Conservation (phyloP, 345 rosid genomes). For the Gossypium longicalyx region DNA sequence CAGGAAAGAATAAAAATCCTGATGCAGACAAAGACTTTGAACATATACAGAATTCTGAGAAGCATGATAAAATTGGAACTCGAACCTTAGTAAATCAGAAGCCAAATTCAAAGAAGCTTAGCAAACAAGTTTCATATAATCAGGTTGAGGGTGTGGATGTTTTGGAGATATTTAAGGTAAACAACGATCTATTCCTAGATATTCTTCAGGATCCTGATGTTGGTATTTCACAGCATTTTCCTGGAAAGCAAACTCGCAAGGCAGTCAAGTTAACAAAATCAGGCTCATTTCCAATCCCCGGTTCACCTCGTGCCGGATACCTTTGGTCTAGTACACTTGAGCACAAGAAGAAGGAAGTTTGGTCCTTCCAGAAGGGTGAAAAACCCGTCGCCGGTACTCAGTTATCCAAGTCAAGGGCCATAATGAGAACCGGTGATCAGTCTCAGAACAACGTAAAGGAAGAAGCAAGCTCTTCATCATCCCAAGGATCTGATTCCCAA, state of each 20-base stretch:
- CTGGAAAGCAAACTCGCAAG: conserved; percentile 30
- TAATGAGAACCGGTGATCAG: conserved; percentile 2
- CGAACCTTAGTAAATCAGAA: conserved; percentile 14
- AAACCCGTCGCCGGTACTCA: conserved; percentile 10
- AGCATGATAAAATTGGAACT: conserved; percentile 5
- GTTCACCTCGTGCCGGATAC: conserved; percentile 28
- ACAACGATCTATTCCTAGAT: conserved; percentile 50
- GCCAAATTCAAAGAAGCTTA: conserved; percentile 16
- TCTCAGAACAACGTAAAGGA: conserved; percentile 13
- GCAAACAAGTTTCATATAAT: conserved; percentile 20
- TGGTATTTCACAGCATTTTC: conserved; percentile 25
- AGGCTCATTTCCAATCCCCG: conserved; percentile 71
- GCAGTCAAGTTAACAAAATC: conserved; percentile 49
- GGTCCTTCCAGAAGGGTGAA: conserved; percentile 47
- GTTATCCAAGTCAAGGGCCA: conserved; percentile 13
- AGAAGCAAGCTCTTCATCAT: conserved; percentile 24
- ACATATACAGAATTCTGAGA: conserved; percentile 1
- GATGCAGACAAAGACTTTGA: not conserved
- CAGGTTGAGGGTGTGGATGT: conserved; percentile 56
- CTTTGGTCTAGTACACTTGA: conserved; percentile 53
- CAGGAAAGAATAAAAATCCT: not conserved
- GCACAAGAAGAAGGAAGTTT: conserved; percentile 65
- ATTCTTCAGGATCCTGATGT: conserved; percentile 40
- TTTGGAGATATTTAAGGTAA: conserved; percentile 51
- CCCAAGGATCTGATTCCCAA: conserved; percentile 35